Base-by-base conservation (phyloP, 2,329 filamentous ascomycete species). In the Alternaria postmessia region DNA sequence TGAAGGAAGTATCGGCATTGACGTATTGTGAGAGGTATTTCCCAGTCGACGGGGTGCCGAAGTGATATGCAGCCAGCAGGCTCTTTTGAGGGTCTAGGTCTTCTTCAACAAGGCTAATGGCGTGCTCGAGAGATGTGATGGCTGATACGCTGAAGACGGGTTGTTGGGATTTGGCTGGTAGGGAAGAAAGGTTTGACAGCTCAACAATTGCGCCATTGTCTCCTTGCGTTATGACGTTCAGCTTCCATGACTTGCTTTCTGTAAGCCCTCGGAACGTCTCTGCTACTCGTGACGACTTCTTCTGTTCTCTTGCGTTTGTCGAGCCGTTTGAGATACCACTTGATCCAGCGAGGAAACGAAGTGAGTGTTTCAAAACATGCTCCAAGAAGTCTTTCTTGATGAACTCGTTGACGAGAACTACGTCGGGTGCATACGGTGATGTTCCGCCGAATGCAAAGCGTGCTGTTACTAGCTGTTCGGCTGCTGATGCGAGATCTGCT, bases 371-470 rank as follows among this genome's bases (percentile, higher is more conserved):
- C 14, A 83, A 72, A 5, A 83, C 80, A 0, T 83, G 82, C 47
- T 84, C 80, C 0, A 87, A 71, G 63, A 89, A 88, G 0, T 81
- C 79, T 55, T 84, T 80, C 75, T 85, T 85, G 4, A 82, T 79
- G 59, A 84, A 90, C 63, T 90, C 88, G 61, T 90, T 88, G n/a
- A 90, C 87, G 0, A 89, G 75, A 0, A 90, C 84, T 0, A 89
- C 30, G 66, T 90, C 87, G 0, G 88, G 88, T 0, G 86, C 84
- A 67, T 89, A 89, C 0, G 86, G 82, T 1, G 87, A 89, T 2
- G 75, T 79, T 3, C 87, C 87, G 1, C 83, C 79, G 30, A 88
- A 86, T 14, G 77, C 76, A 65, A 89, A 86, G 2, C 86, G 80
- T 1, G 87, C 86, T 0, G 77, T 78, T 0, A 85, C 81, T 1